Conservation (phyloP, 2,329 filamentous ascomycete genomes). For the Pseudodiploospora longispora region DNA sequence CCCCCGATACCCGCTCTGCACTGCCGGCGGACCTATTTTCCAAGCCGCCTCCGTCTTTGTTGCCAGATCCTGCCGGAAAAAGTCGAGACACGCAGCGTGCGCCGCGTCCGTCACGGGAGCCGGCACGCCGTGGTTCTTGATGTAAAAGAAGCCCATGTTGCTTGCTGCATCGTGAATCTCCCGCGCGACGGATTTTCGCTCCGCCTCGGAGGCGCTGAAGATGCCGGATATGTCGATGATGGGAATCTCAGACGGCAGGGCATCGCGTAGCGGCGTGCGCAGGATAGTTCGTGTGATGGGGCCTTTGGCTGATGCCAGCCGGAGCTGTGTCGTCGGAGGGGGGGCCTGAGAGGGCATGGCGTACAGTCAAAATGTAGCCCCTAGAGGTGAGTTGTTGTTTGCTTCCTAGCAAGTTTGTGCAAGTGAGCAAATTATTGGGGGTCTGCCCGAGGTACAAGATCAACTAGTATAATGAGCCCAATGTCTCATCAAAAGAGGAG, state of each 20-base stretch:
- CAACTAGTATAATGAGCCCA: too few species aligned
- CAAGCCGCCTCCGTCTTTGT: constrained; percentile 32
- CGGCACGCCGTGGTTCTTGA: constrained; percentile 41
- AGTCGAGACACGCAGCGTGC: constrained; percentile 28
- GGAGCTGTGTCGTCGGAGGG: constrained; percentile 19
- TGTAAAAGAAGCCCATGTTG: constrained; percentile 48
- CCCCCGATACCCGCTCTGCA: constrained; percentile 40
- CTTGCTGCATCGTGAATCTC: constrained; percentile 37
- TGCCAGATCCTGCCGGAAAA: constrained; percentile 39
- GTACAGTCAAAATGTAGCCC: too few species aligned
- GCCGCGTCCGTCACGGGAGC: constrained; percentile 20
- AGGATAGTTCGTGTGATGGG: constrained; percentile 28
- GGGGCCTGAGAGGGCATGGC: constrained; percentile 5
- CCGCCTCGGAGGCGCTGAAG: constrained; percentile 26
- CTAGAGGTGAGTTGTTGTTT: too few species aligned
- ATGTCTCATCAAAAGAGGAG: too few species aligned
- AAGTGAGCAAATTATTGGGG: too few species aligned
- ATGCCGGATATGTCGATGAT: constrained; percentile 41
- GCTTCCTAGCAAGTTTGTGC: too few species aligned
- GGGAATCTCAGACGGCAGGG: constrained; percentile 38
- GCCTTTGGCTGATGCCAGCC: constrained; percentile 28
- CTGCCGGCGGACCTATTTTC: constrained; percentile 24
- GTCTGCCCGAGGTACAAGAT: too few species aligned
- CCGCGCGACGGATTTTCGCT: constrained; percentile 31
- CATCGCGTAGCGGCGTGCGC: constrained; percentile 27